Evolutionary conservation across 257 asterid species (phyloP), one percentile per base, ranked within the genome.

Genomic region (Anisodus tanguticus): DNA sequence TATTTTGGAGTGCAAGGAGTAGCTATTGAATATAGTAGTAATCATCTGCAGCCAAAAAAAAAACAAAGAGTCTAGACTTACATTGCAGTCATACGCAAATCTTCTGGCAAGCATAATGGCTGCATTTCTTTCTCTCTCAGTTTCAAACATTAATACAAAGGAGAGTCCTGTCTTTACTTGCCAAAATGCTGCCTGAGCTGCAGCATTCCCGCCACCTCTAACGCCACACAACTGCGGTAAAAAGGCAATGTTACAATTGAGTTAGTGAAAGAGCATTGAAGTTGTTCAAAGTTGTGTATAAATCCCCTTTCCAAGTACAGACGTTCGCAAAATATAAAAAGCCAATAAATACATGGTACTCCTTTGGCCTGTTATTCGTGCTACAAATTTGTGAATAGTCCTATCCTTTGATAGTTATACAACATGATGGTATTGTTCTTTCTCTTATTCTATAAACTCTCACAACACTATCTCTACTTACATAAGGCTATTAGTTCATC

Each of bases 201-300:
- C 99, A n/a, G 97, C 98, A 81, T 90, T 95, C 3, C 99, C 99
- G 17, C 97, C 97, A 45, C 99, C 99, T 94, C 99, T 90, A 81
- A 94, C 91, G 69, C 99, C 99, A 89, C 99, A 95, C 7, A 95
- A 90, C 99, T 95, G 35, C 35, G 35, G 35, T 31, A 31, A 31
- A 31, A 31, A 74, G 85, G 45, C 19, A 57, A 72, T 15, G 39
- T 66, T 49, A 64, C 79, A 63, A 72, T 83, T 19, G 57, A 74
- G 63, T 76, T 76, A 72, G 81, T 13, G 47, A 51, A 76, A 26
- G 47, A 12, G 15, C 10, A 1, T 12, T 53, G 45, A 7, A 76
- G 13, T 26, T 1, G 43, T 49, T 76, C 59, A 49, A 49, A 76
- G 26, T 13, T 12, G 0, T 13, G 64, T 17, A 51, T 76, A 7